Evolutionary conservation across 768 basidiomycete genomes (phyloP).

Genomic region (Scleroderma bovista): DNA sequence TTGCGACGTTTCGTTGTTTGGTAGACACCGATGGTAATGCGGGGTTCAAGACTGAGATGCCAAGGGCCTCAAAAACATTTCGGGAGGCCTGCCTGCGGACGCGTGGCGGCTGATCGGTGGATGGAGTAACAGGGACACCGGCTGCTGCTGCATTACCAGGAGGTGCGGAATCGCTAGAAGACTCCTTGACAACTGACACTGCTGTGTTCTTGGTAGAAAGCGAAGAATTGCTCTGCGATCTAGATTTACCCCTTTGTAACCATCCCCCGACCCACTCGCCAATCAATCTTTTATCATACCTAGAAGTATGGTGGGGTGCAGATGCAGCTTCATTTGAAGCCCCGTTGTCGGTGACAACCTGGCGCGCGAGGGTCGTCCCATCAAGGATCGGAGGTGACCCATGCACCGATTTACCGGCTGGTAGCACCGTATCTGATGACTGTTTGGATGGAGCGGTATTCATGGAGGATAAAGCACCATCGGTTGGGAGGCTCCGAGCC

Average conservation of each 20-base stretch:
- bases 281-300: conserved; percentile 34
- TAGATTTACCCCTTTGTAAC: conserved; percentile 53
- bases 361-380: conserved; percentile 6
- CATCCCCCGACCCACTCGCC: conserved; percentile 78
- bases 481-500: conserved; percentile 21
- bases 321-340: conserved; percentile 7
- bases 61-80: conserved; percentile 69
- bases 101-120: conserved; percentile 12
- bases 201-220: conserved; percentile 14
- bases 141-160: conserved; percentile 11
- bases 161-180: conserved; percentile 17
- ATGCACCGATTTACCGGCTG: neutral
- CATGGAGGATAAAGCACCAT: conserved; percentile 14
- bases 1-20: conserved; percentile 15
- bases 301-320: conserved; percentile 11
- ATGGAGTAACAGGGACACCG: conserved; percentile 5
- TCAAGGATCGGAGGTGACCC: neutral
- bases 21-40: conserved; percentile 23
- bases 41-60: conserved; percentile 62
- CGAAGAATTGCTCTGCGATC: conserved; percentile 18
- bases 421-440: neutral
- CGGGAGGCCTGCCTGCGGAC: conserved; percentile 43
- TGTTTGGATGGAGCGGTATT: conserved; percentile 4
- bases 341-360: neutral
- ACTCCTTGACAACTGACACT: conserved; percentile 14